Percentiles rank a stretch among this genome's conserved stretches.
phyloP scores from a whole-genome alignment of 129 eudicot genomes.

The Chrysanthemum makinoi region DNA sequence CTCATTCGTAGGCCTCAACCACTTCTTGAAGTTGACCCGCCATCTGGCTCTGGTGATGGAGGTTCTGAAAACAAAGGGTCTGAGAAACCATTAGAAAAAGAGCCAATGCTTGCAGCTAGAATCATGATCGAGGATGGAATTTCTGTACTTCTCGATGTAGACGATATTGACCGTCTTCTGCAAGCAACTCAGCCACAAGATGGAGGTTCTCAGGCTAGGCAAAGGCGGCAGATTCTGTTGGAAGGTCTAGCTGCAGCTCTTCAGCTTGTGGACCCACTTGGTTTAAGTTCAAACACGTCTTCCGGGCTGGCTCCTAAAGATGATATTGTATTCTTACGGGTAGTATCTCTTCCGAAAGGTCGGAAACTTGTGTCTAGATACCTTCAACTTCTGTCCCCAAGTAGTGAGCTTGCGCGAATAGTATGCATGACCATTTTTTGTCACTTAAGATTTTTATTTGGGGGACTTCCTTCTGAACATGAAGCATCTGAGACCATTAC shows the following conservation, averaged over 20 bases:
- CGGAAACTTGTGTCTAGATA: conserved; percentile 70
- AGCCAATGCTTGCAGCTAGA: conserved; percentile 91
- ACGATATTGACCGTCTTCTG: conserved; percentile 75
- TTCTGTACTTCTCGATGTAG: conserved; percentile 73
- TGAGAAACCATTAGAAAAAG: conserved; percentile 80
- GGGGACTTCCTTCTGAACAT: conserved; percentile 64
- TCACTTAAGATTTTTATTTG: conserved; percentile 77
- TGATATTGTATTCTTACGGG: conserved; percentile 70
- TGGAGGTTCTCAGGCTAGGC: conserved; percentile 68
- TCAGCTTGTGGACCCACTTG: conserved; percentile 90
- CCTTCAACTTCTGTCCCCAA: conserved; percentile 70
- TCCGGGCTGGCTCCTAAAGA: conserved; percentile 67
- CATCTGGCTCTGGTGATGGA: conserved; percentile 63
- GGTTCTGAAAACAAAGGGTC: conserved; percentile 52
- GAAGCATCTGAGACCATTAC: conserved; percentile 54
- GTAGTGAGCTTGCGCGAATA: conserved; percentile 76
- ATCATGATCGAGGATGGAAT: conserved; percentile 75
- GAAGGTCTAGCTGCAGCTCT: conserved; percentile 83
- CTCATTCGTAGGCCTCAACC: conserved; percentile 83
- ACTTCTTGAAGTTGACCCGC: conserved; percentile 68
- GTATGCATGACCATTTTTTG: conserved; percentile 96
- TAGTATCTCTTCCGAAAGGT: conserved; percentile 81
- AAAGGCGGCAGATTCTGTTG: conserved; percentile 59
- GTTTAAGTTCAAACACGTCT: conserved; percentile 53
- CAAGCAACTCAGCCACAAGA: conserved; percentile 66